These are phyloP conservation scores for Ganoderma sp. DNA, from an alignment of 1,284 basidiomycete species.

Conservation along the genomic window DNA sequence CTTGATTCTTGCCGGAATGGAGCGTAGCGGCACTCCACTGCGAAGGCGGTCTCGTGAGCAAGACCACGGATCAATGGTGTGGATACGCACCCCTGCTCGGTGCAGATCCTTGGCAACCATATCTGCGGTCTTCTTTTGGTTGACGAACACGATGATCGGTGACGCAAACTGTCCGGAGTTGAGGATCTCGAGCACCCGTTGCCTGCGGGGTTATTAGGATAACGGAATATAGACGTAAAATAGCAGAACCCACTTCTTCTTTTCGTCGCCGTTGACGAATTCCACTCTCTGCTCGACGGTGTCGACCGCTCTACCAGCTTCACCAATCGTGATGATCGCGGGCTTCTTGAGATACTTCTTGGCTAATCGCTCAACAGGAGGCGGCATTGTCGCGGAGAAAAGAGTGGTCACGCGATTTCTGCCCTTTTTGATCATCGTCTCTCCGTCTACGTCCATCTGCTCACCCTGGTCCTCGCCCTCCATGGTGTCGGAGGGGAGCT, in stretches of 20 bases:
- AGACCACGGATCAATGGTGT: constrained; percentile 8
- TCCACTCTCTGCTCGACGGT: constrained; percentile 97
- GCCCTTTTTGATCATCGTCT: constrained; percentile 71
- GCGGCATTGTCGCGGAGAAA: constrained; percentile 98
- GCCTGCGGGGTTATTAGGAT: constrained; percentile 50
- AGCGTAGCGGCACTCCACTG: constrained; percentile 89
- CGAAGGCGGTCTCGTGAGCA: constrained; percentile 21
- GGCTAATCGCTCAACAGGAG: constrained; percentile 92
- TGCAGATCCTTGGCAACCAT: constrained; percentile 92
- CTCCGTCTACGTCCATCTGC: constrained; percentile 71
- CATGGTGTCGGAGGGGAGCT: constrained; percentile 85
- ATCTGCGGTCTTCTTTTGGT: constrained; percentile 98
- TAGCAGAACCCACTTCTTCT: constrained; percentile 77
- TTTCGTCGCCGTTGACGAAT: constrained; percentile 91
- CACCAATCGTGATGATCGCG: constrained; percentile 96
- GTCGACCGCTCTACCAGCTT: constrained; percentile 96
- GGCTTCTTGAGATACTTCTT: constrained; percentile 93
- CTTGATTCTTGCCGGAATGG: constrained; percentile 97
- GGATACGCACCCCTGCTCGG: constrained; percentile 72
- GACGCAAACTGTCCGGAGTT: constrained; percentile 82
- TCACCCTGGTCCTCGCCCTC: constrained; percentile 77
- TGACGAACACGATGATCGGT: constrained; percentile 99
- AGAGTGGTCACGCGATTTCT: constrained; percentile 88
- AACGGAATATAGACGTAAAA: neutral
- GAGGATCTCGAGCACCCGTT: constrained; percentile 88